Conservation (phyloP, 805 yeast species). For the Metschnikowia baotianmanensis region DNA sequence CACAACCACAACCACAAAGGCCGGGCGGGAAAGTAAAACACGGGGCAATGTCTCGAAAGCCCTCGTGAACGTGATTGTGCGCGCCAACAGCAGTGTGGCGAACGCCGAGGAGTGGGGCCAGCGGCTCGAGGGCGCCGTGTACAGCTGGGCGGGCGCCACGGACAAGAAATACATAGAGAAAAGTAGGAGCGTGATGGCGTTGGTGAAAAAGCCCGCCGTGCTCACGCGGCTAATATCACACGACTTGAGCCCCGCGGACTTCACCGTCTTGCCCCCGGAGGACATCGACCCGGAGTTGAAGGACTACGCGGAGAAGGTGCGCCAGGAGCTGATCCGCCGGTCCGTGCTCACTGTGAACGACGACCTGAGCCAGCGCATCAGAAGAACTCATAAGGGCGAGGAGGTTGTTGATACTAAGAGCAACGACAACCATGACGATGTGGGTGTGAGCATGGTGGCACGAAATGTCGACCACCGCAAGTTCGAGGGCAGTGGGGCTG, state of each 20-base stretch:
- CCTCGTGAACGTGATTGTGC: conserved; percentile 44
- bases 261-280: conserved; percentile 65
- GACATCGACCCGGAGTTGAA: conserved; percentile 80
- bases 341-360: conserved; percentile 61
- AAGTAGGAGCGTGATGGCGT: conserved; percentile 63
- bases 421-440: conserved; percentile 25
- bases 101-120: conserved; percentile 46
- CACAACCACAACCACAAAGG: background rate
- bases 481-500: conserved; percentile 26
- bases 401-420: conserved; percentile 58
- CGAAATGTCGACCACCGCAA: conserved; percentile 38
- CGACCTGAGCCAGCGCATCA: conserved; percentile 54
- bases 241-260: conserved; percentile 50
- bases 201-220: conserved; percentile 57
- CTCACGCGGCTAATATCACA: conserved; percentile 57
- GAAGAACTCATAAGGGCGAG: conserved; percentile 87
- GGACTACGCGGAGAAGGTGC: conserved; percentile 66
- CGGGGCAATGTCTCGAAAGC: conserved; percentile 51
- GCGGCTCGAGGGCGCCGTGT: conserved; percentile 52
- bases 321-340: conserved; percentile 64
- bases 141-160: conserved; percentile 29
- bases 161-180: conserved; percentile 58
- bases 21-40: conserved; percentile 28
- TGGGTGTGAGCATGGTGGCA: conserved; percentile 28
- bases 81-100: conserved; percentile 35